phyloP scores from a whole-genome alignment of 2,329 filamentous ascomycete species.

The Coniella vitis region DNA sequence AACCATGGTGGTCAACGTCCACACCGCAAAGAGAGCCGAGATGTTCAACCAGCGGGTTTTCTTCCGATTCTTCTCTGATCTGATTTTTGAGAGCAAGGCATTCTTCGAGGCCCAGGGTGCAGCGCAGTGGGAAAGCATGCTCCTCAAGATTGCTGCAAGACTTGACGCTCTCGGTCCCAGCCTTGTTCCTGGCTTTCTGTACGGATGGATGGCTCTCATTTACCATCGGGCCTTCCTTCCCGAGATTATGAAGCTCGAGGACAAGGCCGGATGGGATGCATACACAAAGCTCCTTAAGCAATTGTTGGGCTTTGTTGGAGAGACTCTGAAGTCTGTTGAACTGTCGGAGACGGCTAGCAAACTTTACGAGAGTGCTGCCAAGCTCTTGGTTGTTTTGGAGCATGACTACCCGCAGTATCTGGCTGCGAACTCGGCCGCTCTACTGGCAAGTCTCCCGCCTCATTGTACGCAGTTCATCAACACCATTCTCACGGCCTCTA shows the following conservation, averaged over 20 bases:
- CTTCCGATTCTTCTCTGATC: conserved; percentile 77
- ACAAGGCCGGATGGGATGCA: conserved; percentile 65
- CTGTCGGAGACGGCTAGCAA: conserved; percentile 67
- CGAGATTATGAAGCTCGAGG: conserved; percentile 60
- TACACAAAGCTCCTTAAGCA: conserved; percentile 69
- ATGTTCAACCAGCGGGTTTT: conserved; percentile 84
- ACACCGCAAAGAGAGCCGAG: conserved; percentile 74
- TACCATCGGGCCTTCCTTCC: conserved; percentile 83
- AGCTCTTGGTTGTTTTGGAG: conserved; percentile 77
- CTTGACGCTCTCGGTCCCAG: conserved; percentile 69
- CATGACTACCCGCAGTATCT: conserved; percentile 95
- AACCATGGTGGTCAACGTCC: conserved; percentile 75
- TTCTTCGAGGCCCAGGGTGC: conserved; percentile 52
- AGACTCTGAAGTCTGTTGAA: conserved; percentile 69
- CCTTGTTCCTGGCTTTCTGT: conserved; percentile 75
- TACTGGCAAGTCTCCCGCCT: conserved; percentile 74
- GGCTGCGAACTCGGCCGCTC: conserved; percentile 74
- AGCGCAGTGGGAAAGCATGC: conserved; percentile 60
- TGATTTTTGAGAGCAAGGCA: conserved; percentile 67
- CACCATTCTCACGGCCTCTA: conserved; percentile 74
- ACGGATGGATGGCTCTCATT: conserved; percentile 76
- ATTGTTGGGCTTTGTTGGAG: conserved; percentile 67
- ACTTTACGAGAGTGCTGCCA: conserved; percentile 76
- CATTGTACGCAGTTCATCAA: conserved; percentile 87
- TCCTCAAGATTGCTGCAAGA: conserved; percentile 63